A percentile compares a stretch with the other conserved stretches of the same genome.
phyloP scores from a whole-genome alignment of 805 yeast genomes.

The Yarrowia sp. region DNA sequence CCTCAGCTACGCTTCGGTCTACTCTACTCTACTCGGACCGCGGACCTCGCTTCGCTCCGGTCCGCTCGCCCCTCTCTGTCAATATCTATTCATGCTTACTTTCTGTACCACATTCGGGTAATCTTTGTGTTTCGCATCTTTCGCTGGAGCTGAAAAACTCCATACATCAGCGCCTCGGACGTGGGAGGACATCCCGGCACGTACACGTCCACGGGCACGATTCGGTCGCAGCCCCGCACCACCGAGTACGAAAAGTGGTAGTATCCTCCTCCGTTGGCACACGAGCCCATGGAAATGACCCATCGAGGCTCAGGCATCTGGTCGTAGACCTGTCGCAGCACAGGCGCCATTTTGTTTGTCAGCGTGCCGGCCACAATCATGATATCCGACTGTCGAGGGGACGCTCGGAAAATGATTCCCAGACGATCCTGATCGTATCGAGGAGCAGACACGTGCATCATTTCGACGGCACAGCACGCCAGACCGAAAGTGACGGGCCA shows the following conservation, averaged over 20 bases:
- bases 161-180: slow-evolving; percentile 86
- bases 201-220: slow-evolving; percentile 84
- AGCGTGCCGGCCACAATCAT: slow-evolving; percentile 91
- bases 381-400: slow-evolving; percentile 89
- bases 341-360: slow-evolving; percentile 92
- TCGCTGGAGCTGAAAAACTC: slow-evolving; percentile 83
- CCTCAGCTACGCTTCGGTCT: too few species aligned
- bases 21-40: too few species aligned
- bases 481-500: slow-evolving; percentile 93
- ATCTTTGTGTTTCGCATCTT: slow-evolving; percentile 81
- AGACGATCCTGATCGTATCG: slow-evolving; percentile 89
- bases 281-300: slow-evolving; percentile 92
- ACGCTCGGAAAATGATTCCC: slow-evolving; percentile 90
- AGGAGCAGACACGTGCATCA: slow-evolving; percentile 92
- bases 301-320: slow-evolving; percentile 94
- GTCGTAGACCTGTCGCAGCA: slow-evolving; percentile 86
- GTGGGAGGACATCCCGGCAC: slow-evolving; percentile 95
- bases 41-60: too few species aligned
- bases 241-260: slow-evolving; percentile 87
- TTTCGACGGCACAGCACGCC: slow-evolving; percentile 92
- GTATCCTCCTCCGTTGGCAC: slow-evolving; percentile 93
- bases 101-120: slow-evolving; percentile 84
- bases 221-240: slow-evolving; percentile 85
- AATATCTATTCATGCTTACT: slow-evolving; percentile 34
- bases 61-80: not conserved